Percentiles rank a stretch among this genome's conserved stretches.
Evolutionary conservation across 352 stramenopile genomes (phyloP).

Genomic region (Chrysophaeum taylorii): DNA sequence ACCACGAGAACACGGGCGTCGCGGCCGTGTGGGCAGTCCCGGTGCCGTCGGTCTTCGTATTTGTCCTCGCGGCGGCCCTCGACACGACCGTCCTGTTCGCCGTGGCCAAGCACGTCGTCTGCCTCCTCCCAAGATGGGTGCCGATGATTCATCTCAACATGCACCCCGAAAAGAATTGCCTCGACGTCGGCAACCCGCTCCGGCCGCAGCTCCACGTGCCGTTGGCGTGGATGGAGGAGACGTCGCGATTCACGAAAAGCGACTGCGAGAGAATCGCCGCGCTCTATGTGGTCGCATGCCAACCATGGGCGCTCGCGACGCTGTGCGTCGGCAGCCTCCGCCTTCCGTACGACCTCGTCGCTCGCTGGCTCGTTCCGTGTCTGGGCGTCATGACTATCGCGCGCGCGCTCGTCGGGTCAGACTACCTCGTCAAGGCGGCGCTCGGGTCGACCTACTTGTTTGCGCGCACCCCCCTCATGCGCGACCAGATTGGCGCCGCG

Average conservation of each 20-base stretch:
- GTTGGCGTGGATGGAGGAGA: conserved; percentile 18
- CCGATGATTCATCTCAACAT: conserved; percentile 17
- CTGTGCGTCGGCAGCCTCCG: conserved; percentile 15
- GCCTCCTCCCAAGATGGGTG: conserved; percentile 13
- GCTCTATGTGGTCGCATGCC: conserved; percentile 14
- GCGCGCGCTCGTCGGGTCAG: conserved; percentile 10
- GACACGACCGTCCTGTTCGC: conserved; percentile 12
- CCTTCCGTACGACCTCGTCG: conserved; percentile 18
- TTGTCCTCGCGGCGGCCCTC: conserved; percentile 12
- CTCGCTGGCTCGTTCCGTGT: not conserved
- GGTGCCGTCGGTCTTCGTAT: conserved; percentile 14
- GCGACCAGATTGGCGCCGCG: conserved; percentile 19
- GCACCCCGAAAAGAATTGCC: not conserved
- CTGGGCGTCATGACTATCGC: conserved; percentile 10
- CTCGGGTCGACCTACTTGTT: conserved; percentile 16
- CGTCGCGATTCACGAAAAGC: conserved; percentile 16
- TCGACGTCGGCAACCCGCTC: not conserved
- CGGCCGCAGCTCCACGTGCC: conserved; percentile 12
- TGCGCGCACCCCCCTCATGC: not conserved
- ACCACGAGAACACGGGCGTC: not conserved
- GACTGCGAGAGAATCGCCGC: conserved; percentile 12
- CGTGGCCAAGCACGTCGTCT: conserved; percentile 17
- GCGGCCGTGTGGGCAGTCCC: not conserved
- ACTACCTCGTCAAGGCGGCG: conserved; percentile 18
- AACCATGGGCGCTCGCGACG: conserved; percentile 8